phyloP scores from a whole-genome alignment of 768 basidiomycete species.

The Mycena indigotica region DNA sequence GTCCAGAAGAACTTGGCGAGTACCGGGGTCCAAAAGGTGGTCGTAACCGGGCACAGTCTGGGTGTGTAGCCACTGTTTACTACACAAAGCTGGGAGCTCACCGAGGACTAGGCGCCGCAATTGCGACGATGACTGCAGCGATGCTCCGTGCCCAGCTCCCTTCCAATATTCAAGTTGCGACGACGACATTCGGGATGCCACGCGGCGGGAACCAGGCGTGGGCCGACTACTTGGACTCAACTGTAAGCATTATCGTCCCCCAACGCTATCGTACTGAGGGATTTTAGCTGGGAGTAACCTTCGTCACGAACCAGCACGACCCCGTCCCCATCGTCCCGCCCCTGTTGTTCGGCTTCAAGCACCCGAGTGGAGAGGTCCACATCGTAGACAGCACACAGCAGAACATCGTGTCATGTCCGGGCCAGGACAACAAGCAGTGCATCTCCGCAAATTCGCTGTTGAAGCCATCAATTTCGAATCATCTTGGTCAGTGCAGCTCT shows the following conservation, averaged over 20 bases:
- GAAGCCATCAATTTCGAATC: neutral
- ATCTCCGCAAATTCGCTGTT: constrained; percentile 2
- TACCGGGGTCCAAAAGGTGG: constrained; percentile 35
- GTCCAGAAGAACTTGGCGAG: constrained; percentile 30
- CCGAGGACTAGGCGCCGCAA: constrained; percentile 37
- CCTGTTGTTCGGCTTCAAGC: constrained; percentile 37
- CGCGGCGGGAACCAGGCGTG: constrained; percentile 48
- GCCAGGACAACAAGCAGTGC: constrained; percentile 39
- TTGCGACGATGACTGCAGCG: constrained; percentile 47
- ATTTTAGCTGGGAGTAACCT: constrained; percentile 29
- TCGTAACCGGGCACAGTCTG: constrained; percentile 45
- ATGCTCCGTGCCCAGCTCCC: constrained; percentile 38
- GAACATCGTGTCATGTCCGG: constrained; percentile 37
- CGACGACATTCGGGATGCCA: constrained; percentile 44
- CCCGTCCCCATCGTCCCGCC: constrained; percentile 43
- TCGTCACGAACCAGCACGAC: constrained; percentile 45
- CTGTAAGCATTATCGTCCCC: constrained; percentile 19
- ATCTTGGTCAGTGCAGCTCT: constrained; percentile 26
- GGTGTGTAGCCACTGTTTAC: constrained; percentile 25
- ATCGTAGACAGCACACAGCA: constrained; percentile 29
- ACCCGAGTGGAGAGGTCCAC: constrained; percentile 41
- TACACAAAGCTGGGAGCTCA: neutral
- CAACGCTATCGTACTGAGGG: neutral
- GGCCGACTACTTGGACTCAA: constrained; percentile 44
- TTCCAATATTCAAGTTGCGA: constrained; percentile 33